These are phyloP conservation scores for Taphrina flavorubra DNA, from an alignment of 1,139 yeast genomes.

Conservation along the genomic window DNA sequence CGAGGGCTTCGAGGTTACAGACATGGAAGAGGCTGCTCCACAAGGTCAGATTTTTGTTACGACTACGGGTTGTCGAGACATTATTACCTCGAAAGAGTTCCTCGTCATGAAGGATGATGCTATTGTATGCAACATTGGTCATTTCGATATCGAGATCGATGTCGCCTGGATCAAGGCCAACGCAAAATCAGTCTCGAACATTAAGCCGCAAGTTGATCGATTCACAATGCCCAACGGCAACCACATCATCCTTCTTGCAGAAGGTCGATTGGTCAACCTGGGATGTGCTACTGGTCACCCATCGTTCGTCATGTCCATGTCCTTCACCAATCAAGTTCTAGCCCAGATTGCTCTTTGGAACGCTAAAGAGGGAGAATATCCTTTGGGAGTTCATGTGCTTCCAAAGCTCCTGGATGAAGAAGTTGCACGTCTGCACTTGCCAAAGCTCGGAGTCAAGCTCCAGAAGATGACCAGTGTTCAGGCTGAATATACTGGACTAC, in stretches of 20 bases:
- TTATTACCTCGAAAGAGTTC: slow-evolving; percentile 89
- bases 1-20: slow-evolving; percentile 96
- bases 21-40: slow-evolving; percentile 93
- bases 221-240: slow-evolving; percentile 87
- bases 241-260: slow-evolving; percentile 95
- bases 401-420: slow-evolving; percentile 99
- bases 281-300: slow-evolving; percentile 99
- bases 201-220: slow-evolving; percentile 99
- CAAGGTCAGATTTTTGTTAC: slow-evolving; percentile 98
- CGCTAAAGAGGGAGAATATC: slow-evolving; percentile 81
- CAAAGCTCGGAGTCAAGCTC: slow-evolving; percentile 90
- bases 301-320: slow-evolving; percentile 98
- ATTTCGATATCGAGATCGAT: slow-evolving; percentile 98
- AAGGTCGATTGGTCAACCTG: slow-evolving; percentile 99
- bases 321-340: slow-evolving; percentile 99
- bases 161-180: slow-evolving; percentile 96
- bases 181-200: slow-evolving; percentile 89
- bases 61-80: slow-evolving; percentile 99
- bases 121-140: slow-evolving; percentile 99
- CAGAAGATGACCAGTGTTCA: slow-evolving; percentile 78
- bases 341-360: slow-evolving; percentile 99
- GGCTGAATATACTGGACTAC: slow-evolving; percentile 94
- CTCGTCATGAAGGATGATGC: slow-evolving; percentile 98
- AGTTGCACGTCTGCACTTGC: slow-evolving; percentile 97
- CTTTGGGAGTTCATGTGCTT: slow-evolving; percentile 92